Base-by-base conservation (phyloP, 2,329 filamentous ascomycete genomes). In the Aspergillus sp. region DNA sequence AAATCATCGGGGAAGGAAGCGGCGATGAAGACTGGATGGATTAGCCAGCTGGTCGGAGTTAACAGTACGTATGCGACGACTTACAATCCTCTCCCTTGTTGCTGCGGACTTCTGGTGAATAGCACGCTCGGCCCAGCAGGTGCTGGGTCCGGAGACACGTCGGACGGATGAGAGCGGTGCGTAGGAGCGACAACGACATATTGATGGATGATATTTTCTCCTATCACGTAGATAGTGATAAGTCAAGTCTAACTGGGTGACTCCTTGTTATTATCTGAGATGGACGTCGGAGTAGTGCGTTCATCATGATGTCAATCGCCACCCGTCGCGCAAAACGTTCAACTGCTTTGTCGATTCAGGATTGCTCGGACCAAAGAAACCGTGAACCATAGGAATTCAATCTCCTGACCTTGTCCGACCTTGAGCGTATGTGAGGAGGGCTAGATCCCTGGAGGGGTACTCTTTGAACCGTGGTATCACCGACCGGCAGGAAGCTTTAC, bases 1-100 rank as follows among this genome's bases (percentile, higher is more conserved):
- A 49, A 47, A 26, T 53, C 49, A 19, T 57, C 55, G 2, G 55
- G 55, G 22, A 45, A 57, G 3, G 53, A 43, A 3, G 55, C 19
- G 7, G 53, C 24, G 13, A 57, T 52, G 42, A 49, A 57, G 9
- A 55, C 55, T 57, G n/a, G 3, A 4, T 35, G 3, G 5, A 22
- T 42, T 45, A 38, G 2, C 20, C 6, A 3, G 4, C 3, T 24
- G 35, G 35, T 5, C 7, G 7, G 3, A 7, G 7, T 20, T n/a
- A 10, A 10, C 5, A 30, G 14, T n/a, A 6, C 33, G 35, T 10
- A 11, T 9, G 13, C 20, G 19, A 16, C 16, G n/a, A 50, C 50
- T 17, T 48, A 50, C 50, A 47, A n/a, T 52, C 50, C 9, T 52
- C 53, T 14, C 43, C 50, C 17, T 55, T 52, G 33, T 17, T 49